Conservation (phyloP, 768 basidiomycete species). For the Psilocybe cyanescens region DNA sequence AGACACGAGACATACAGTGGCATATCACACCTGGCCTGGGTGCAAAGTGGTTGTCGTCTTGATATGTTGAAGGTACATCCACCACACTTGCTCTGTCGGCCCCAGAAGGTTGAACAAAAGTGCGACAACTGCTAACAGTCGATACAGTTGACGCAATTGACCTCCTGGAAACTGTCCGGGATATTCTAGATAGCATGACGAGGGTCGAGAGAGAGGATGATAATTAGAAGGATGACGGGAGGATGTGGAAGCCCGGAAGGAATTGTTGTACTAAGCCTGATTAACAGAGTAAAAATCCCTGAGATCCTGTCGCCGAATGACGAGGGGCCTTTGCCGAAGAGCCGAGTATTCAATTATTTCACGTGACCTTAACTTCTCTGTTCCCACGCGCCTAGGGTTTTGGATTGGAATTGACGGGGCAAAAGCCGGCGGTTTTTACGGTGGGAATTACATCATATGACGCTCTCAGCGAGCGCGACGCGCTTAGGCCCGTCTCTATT, state of each 20-base stretch:
- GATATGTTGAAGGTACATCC: slow-evolving; percentile 76
- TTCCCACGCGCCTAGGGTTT: too few species aligned
- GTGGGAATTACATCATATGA: too few species aligned
- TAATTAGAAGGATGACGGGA: neutral
- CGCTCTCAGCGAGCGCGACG: too few species aligned
- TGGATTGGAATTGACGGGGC: too few species aligned
- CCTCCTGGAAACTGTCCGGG: slow-evolving; percentile 42
- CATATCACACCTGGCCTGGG: slow-evolving; percentile 63
- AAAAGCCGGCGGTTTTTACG: too few species aligned
- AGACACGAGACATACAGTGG: neutral
- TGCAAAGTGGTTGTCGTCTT: slow-evolving; percentile 69
- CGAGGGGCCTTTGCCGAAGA: slow-evolving; percentile 1
- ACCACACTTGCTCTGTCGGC: slow-evolving; percentile 84
- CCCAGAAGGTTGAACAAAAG: slow-evolving; percentile 81
- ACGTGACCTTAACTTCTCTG: neutral
- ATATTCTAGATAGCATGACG: slow-evolving; percentile 63
- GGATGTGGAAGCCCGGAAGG: slow-evolving; percentile 10
- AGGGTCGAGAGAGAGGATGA: slow-evolving; percentile 9
- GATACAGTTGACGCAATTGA: slow-evolving; percentile 29
- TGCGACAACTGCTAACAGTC: slow-evolving; percentile 43
- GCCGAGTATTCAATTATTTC: neutral
- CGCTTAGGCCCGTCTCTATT: too few species aligned
- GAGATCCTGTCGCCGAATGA: neutral
- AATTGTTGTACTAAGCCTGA: neutral
- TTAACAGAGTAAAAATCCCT: neutral